phyloP scores from a whole-genome alignment of 345 rosid species.

The Euphorbia peplus region DNA sequence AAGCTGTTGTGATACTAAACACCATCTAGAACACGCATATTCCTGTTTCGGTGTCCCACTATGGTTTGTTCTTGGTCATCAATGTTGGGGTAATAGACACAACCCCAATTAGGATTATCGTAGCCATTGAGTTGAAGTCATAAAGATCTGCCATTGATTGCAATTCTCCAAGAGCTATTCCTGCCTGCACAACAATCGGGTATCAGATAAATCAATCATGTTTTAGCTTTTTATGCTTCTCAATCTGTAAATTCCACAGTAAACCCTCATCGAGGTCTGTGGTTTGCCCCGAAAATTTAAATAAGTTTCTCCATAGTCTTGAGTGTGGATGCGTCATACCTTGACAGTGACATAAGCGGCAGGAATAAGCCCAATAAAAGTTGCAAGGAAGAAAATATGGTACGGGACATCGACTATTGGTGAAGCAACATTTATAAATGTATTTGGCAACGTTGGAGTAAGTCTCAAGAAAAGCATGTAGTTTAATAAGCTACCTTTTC shows the following conservation, averaged over 20 bases:
- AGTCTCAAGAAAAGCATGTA: conserved; percentile 88
- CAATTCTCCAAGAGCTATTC: conserved; percentile 84
- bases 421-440: conserved; percentile 89
- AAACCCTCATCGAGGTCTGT: too few relatives aligned
- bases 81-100: conserved; percentile 73
- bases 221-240: too few relatives aligned
- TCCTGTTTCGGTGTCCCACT: conserved; percentile 3
- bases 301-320: not conserved
- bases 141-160: conserved; percentile 76
- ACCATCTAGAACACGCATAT: conserved; percentile 18
- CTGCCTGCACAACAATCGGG: conserved; percentile 55
- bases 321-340: conserved; percentile 36
- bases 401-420: conserved; percentile 89
- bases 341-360: conserved; percentile 89
- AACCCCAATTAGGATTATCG: conserved; percentile 71
- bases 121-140: conserved; percentile 80
- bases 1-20: conserved; percentile 1
- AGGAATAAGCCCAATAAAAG: conserved; percentile 82
- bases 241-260: too few relatives aligned
- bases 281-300: too few relatives aligned
- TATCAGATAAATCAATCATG: not conserved
- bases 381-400: conserved; percentile 77
- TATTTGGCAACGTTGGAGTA: conserved; percentile 89
- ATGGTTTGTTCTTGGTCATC: conserved; percentile 48
- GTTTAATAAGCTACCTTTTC: conserved; percentile 64